Conservation (phyloP, 1,284 basidiomycete genomes). For the Puccinia horiana region DNA sequence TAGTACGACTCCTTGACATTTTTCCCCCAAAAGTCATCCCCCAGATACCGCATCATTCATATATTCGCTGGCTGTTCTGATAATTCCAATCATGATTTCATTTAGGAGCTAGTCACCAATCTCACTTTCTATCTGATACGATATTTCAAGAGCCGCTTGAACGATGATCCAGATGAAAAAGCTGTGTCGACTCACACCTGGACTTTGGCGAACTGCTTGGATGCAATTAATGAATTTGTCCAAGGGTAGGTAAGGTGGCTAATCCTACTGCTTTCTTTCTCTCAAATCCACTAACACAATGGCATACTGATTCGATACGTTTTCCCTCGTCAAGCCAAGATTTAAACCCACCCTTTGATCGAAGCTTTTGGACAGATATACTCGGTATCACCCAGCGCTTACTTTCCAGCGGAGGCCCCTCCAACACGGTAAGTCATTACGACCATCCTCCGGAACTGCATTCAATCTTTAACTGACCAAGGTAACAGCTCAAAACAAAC, state of each 20-base stretch:
- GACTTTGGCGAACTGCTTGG: constrained; percentile 42
- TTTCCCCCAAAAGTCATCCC: background rate
- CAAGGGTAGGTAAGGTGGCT: constrained; percentile 25
- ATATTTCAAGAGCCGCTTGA: background rate
- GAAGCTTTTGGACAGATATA: background rate
- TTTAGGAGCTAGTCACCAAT: constrained; percentile 3
- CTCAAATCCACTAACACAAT: background rate
- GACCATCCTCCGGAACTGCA: background rate
- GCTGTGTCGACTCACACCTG: constrained; percentile 35
- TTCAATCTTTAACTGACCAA: background rate
- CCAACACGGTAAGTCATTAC: constrained; percentile 11
- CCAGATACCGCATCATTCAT: background rate
- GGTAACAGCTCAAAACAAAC: constrained; percentile 27
- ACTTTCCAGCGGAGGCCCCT: background rate
- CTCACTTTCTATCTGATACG: background rate
- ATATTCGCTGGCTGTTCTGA: background rate
- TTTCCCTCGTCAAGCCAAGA: background rate
- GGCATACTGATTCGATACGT: background rate
- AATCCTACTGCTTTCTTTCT: background rate
- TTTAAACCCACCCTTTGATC: background rate
- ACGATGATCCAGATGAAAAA: constrained; percentile 1
- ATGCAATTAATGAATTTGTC: constrained; percentile 1
- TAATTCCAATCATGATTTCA: background rate
- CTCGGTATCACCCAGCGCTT: background rate
- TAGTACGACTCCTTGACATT: background rate